These are phyloP conservation scores for Musa acuminata DNA, from an alignment of 176 grass and related monocot genomes.

Conservation along the genomic window DNA sequence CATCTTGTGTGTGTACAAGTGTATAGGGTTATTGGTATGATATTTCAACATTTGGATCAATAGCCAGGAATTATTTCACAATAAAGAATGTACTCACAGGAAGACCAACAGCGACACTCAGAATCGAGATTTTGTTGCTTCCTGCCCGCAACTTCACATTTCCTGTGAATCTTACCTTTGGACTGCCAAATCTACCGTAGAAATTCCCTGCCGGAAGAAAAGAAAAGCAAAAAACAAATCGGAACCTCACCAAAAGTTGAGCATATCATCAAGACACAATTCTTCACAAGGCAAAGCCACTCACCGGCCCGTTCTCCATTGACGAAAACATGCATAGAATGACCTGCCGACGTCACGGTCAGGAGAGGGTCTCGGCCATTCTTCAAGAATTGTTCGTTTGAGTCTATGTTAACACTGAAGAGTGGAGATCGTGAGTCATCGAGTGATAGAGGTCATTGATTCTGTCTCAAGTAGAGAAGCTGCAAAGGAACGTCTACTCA, in stretches of 20 bases:
- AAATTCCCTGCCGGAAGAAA: constrained; percentile 32
- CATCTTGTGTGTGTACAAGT: not conserved
- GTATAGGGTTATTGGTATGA: not conserved
- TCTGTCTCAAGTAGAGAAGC: not conserved
- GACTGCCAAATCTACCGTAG: constrained; percentile 42
- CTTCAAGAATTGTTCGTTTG: constrained; percentile 55
- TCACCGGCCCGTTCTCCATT: constrained; percentile 52
- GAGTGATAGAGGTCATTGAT: not conserved
- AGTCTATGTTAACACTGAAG: constrained; percentile 53
- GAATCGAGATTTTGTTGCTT: constrained; percentile 86
- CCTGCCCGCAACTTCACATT: constrained; percentile 68
- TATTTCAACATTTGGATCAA: too few species aligned
- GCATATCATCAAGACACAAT: not conserved
- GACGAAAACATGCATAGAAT: constrained; percentile 72
- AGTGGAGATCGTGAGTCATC: not conserved
- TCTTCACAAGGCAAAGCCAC: not conserved
- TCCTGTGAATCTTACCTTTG: constrained; percentile 44
- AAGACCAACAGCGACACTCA: constrained; percentile 76
- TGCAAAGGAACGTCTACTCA: constrained; percentile 28
- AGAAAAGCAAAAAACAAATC: too few species aligned
- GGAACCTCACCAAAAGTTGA: not conserved
- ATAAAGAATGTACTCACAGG: constrained; percentile 38
- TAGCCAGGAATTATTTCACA: not conserved
- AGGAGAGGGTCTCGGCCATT: constrained; percentile 54
- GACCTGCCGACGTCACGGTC: constrained; percentile 54